Base-by-base conservation (phyloP, 345 rosid species). In the Microcos paniculata region DNA sequence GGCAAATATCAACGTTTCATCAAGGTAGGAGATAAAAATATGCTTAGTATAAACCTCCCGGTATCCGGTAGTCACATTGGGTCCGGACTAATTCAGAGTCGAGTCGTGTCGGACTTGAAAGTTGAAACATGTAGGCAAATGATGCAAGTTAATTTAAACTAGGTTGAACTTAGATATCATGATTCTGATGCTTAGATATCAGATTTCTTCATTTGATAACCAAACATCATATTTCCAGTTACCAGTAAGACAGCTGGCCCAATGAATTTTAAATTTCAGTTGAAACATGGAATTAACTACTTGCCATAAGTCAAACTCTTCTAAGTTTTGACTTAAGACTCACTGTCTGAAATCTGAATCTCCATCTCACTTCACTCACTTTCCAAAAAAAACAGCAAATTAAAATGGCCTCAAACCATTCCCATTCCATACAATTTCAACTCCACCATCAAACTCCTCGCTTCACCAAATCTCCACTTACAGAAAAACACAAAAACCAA, bases 351-450 rank as follows among this genome's bases (percentile, higher is more conserved):
- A 42, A 28, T 61, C 73, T n/a, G 45, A 55, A 61, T 56, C 76
- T 72, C 33, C 74, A 38, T 56, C 33, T 71, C 79, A 83, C 83
- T 73, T 83, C 80, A n/a, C 76, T 70, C 80, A 84, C 78, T 76
- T 80, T 75, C 71, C 72, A 13, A 72, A 18, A 26, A 35, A 46
- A 18, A 30, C 46, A 45, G 73, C 55, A 31, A 80, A 78, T 73
- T 70, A 82, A 85, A 82, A 82, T 82, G 88, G 78, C 75, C 7
- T 67, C 68, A 70, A 70, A 65, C 77, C 74, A 77, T 63, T 67
- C 80, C 26, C 69, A 73, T 80, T 79, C 78, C 82, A 76, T 58
- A 67, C 18, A 23, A 11, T 61, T 76, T 73, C 78, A 64, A 56
- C 56, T 19, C 24, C 62, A 16, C 24, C 77, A 14, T 13, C 56